Evolutionary conservation across 2,329 filamentous ascomycete species (phyloP), one percentile per base, ranked within the genome.

Genomic region (Phialophora macrospora): DNA sequence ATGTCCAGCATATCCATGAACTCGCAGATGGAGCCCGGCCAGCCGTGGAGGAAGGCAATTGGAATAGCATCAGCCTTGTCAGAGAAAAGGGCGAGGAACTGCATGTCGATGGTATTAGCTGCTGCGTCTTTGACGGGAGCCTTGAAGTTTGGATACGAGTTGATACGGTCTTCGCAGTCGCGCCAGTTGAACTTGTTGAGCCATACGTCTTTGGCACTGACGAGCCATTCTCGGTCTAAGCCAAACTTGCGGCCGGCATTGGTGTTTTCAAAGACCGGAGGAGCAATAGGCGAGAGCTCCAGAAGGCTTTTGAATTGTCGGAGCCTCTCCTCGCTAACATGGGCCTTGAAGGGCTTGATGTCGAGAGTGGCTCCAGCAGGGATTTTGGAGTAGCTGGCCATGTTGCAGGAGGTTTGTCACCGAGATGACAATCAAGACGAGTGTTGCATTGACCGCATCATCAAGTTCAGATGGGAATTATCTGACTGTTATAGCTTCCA

Each of bases 61-160:
- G 84, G 84, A 83, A 87, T 52, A 0, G 85, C 85, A 67, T 83
- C 77, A 1, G 73, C 48, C n/a, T 80, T 81, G 48, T 77, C 68
- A 0, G 84, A 87, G 73, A 87, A 87, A 0, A 88, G 75, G 0
- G 79, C 84, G 1, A 79, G 72, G 70, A 87, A 87, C 70, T 87
- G 84, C 38, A 87, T 72, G 68, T 48, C 44, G 44, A n/a, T n/a
- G 20, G 17, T 30, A 70, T 61, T n/a, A 14, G 28, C 28, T 9
- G 9, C 52, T 5, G 22, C 44, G 26, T 82, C 48, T 22, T 82
- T 79, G 11, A 55, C 28, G 11, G 52, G 8, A 2, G 28, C 22
- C 8, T 55, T 55, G 52, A 30, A 56, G 26, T 62, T 48, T 26
- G 63, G 63, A 30, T 46, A 62, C 14, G 46, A 30, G 22, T 64